Base-by-base conservation (phyloP, 176 grass and related monocot genomes). In the Luzula sylvatica region DNA sequence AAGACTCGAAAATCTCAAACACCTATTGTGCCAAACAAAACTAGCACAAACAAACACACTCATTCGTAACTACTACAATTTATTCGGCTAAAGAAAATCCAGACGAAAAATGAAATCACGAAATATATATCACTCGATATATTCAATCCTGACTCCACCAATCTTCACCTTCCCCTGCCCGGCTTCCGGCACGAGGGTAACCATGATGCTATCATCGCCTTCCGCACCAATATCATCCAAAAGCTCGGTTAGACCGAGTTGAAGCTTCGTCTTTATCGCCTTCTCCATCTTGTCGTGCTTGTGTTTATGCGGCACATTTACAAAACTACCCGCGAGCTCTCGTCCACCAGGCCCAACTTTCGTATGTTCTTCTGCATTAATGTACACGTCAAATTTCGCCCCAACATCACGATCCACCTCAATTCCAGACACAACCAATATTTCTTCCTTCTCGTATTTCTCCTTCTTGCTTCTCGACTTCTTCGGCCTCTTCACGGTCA, bases 241-340 rank as follows among this genome's bases (percentile, higher is more conserved):
- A 8, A 82, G 24, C 17, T 82, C 78, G 11, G 59, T 72, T 9
- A 82, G 58, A 14, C 59, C 78, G 20, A 82, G 78, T 32, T 69
- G 38, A 13, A 82, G 48, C 26, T n/a, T 49, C 11, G 78, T 82
- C 25, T 23, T 66, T 29, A 72, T 56, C 6, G 44, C 51, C 52
- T 58, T 72, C 62, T 73, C 54, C 21, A 26, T 59, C 39, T 52
- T 62, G 9, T 26, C 15, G 40, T 67, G 65, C 38, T 59, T 67
- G 26, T 76, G 72, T 39, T 70, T 75, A 39, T 75, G 78, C 12
- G 66, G 72, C 53, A 82, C 59, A 64, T 71, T 73, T 26, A 82
- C 52, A 48, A 75, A 82, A 44, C 60, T 76, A 7, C 78, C 78
- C 4, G 78, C 78, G 18, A 82, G 70, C 52, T 82, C 78, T 15